phyloP scores from a whole-genome alignment of 192 early-diverging fungal species.

The Jimgerdemannia lactiflua region DNA sequence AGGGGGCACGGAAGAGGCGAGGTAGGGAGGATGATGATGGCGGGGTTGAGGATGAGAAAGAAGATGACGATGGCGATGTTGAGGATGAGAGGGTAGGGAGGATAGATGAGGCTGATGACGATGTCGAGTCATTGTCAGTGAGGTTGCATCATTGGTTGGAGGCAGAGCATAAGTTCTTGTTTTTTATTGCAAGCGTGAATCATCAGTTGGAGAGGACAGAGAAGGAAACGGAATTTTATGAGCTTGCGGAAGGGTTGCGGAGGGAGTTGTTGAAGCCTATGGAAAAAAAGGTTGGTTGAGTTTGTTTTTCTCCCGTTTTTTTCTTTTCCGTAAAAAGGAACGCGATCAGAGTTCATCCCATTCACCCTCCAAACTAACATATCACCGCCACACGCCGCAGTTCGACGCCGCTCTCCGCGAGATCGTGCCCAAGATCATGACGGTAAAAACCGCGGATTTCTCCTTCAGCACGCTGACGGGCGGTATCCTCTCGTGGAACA shows the following conservation, averaged over 20 bases:
- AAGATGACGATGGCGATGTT: constrained; percentile 6
- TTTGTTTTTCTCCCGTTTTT: too few species aligned
- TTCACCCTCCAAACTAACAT: too few species aligned
- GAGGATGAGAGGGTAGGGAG: constrained; percentile 19
- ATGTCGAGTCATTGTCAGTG: constrained; percentile 8
- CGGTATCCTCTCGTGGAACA: constrained; percentile 22
- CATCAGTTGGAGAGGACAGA: constrained; percentile 43
- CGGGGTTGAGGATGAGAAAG: constrained; percentile 9
- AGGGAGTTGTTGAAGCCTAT: constrained; percentile 20
- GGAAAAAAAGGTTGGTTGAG: constrained; percentile 22
- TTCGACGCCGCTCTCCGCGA: too few species aligned
- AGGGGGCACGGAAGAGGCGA: not conserved
- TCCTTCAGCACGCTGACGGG: not conserved
- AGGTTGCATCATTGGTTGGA: constrained; percentile 38
- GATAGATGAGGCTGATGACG: constrained; percentile 10
- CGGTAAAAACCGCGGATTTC: not conserved
- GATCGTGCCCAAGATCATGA: constrained; percentile 3
- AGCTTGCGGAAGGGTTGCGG: constrained; percentile 33
- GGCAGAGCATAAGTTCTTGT: constrained; percentile 54
- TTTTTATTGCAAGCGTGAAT: constrained; percentile 56
- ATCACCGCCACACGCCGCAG: too few species aligned
- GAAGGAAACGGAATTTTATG: constrained; percentile 38
- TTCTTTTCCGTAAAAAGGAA: too few species aligned
- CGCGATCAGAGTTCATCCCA: too few species aligned
- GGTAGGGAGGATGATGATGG: not conserved